Evolutionary conservation across 306 rosid genomes (phyloP).

Genomic region (Mimosa bimucronata): DNA sequence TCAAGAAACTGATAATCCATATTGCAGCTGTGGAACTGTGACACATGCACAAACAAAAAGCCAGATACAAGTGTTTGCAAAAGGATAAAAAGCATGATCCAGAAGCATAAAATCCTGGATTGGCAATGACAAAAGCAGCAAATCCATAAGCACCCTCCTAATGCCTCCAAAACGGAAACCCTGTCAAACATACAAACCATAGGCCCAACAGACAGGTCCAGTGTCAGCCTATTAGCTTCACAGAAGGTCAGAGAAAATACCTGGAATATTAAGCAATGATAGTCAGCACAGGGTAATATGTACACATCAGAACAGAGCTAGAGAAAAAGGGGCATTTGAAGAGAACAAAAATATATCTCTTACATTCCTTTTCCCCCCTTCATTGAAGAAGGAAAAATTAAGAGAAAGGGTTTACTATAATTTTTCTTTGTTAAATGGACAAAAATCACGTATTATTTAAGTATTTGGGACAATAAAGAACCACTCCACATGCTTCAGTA

Average conservation of each 20-base stretch:
- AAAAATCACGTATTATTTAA: conserved; percentile 28
- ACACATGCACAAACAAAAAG: conserved; percentile 25
- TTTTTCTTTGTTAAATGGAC: conserved; percentile 27
- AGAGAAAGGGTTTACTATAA: not conserved
- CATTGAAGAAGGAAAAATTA: conserved; percentile 25
- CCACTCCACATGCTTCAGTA: conserved; percentile 20
- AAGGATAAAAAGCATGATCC: conserved; percentile 8
- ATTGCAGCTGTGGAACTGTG: not conserved
- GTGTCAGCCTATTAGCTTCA: conserved; percentile 84
- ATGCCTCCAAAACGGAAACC: conserved; percentile 56
- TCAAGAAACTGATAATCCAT: conserved; percentile 24
- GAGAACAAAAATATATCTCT: conserved; percentile 1
- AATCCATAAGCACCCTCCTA: conserved; percentile 50
- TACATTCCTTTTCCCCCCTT: not conserved
- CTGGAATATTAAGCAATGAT: conserved; percentile 84
- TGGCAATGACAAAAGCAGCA: conserved; percentile 39
- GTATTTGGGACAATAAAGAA: conserved; percentile 17
- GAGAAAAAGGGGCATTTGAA: conserved; percentile 16
- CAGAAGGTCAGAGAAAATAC: conserved; percentile 99
- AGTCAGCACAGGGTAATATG: conserved; percentile 58
- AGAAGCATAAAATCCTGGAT: conserved; percentile 43
- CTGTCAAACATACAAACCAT: conserved; percentile 91
- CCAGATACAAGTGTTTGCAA: conserved; percentile 21
- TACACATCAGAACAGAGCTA: conserved; percentile 30
- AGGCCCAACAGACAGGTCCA: conserved; percentile 81